phyloP scores from a whole-genome alignment of 2,329 filamentous ascomycete species.

The Karstenula rhodostoma region DNA sequence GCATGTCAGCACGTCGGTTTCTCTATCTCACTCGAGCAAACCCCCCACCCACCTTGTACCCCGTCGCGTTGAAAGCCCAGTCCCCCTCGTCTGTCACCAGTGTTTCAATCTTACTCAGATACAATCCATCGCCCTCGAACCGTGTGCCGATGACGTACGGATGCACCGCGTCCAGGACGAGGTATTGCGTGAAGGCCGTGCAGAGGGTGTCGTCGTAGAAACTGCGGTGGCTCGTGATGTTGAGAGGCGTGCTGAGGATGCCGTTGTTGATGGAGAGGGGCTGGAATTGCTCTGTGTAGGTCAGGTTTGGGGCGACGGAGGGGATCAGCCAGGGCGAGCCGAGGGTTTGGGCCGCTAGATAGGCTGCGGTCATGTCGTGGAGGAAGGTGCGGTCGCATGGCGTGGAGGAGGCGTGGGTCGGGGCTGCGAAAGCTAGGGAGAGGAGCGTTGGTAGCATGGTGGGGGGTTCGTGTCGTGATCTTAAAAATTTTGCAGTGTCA shows the following conservation, averaged over 20 bases:
- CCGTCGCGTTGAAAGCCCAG: constrained; percentile 23
- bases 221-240: constrained; percentile 26
- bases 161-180: constrained; percentile 22
- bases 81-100: constrained; percentile 32
- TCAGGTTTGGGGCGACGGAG: constrained; percentile 22
- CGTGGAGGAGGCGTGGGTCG: constrained; percentile 1
- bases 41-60: neutral
- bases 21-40: neutral
- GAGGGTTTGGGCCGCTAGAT: constrained; percentile 27
- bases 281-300: constrained; percentile 34
- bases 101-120: constrained; percentile 30
- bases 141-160: constrained; percentile 35
- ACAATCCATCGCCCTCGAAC: constrained; percentile 22
- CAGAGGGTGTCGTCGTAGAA: constrained; percentile 30
- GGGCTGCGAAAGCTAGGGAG: neutral
- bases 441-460: constrained; percentile 8
- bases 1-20: neutral
- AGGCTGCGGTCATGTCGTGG: constrained; percentile 25
- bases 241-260: constrained; percentile 29
- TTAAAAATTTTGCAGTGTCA: neutral
- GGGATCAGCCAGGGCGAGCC: constrained; percentile 22
- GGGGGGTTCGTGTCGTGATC: neutral
- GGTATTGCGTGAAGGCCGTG: constrained; percentile 33
- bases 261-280: constrained; percentile 24
- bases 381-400: constrained; percentile 28